Evolutionary conservation across 139 green algal species (phyloP), one percentile per base, ranked within the genome.

Genomic region (Chara braunii): DNA sequence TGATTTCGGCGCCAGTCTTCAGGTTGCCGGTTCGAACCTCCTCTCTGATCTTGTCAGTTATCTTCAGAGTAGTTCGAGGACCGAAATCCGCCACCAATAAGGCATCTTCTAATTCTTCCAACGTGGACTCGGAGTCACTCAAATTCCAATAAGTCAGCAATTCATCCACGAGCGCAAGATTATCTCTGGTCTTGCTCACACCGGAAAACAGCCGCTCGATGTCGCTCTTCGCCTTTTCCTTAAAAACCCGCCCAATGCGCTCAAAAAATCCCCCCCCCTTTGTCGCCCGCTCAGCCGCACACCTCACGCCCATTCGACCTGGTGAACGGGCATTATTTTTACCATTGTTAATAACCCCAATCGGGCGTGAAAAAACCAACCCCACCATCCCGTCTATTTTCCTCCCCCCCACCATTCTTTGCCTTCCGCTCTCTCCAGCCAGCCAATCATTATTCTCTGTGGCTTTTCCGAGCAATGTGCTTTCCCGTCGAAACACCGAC

Each of bases 31-130:
- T 45, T n/a, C 52, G 14, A 12, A 75, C 43, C 18, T 63, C 37
- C n/a, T 73, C 11, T 5, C 67, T 32, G n/a, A 75, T 48, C 9
- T 14, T 44, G 34, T 75, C 67, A 23, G 61, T 29, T 3, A 75
- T 73, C 7, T 72, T 73, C 36, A 72, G 1, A 12, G 59, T 28
- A 26, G 67, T 75, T 26, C 59, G n/a, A 12, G 67, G 67, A n/a
- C 67, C 67, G 36, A 75, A 75, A 65, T 75, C 67, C 24, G 67
- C 29, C 2, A 75, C 59, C 22, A 75, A 28, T 24, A 75, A 48
- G 3, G 67, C 67, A 37, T 97, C 91, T 68, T 97, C 91, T 40
- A 97, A 81, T 77, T 95, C 89, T 72, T 97, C 91, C 53, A 96
- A 79, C 0, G 78, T 85, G 45, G 84, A 77, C 26, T 97, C 91